Percentiles rank a stretch among this genome's conserved stretches.
Conservation (phyloP, 768 basidiomycete genomes). For the Boletus rubescentipes region DNA sequence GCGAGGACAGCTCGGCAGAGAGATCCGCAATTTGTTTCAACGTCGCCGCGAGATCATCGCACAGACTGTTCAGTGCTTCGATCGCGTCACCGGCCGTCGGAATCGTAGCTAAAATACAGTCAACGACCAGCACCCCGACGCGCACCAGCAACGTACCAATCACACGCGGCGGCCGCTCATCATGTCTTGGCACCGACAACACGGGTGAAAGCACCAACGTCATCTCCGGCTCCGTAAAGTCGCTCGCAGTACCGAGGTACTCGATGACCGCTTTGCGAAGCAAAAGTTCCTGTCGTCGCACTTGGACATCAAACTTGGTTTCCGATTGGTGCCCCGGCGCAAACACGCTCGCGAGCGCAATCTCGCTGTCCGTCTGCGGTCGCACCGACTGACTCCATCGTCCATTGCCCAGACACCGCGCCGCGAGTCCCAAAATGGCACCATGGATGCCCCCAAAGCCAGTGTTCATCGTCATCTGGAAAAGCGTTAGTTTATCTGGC, state of each 20-base stretch:
- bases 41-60: conserved; percentile 56
- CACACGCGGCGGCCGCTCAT: conserved; percentile 58
- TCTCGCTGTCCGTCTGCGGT: conserved; percentile 68
- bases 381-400: conserved; percentile 56
- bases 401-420: conserved; percentile 62
- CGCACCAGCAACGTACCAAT: conserved; percentile 42
- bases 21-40: conserved; percentile 69
- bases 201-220: conserved; percentile 69
- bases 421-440: conserved; percentile 72
- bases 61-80: conserved; percentile 61
- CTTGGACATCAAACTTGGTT: conserved; percentile 58
- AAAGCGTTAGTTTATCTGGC: no score
- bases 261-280: conserved; percentile 61
- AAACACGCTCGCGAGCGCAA: conserved; percentile 48
- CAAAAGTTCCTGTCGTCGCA: conserved; percentile 54
- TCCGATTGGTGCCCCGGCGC: conserved; percentile 55
- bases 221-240: conserved; percentile 79
- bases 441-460: conserved; percentile 87
- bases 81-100: conserved; percentile 76
- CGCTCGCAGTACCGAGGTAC: conserved; percentile 70
- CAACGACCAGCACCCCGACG: background rate
- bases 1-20: conserved; percentile 67
- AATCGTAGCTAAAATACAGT: conserved; percentile 54
- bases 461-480: conserved; percentile 51
- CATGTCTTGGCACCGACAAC: conserved; percentile 52